Conservation (phyloP, 1,284 basidiomycete genomes). For the Sanghuangporus sanghuang region DNA sequence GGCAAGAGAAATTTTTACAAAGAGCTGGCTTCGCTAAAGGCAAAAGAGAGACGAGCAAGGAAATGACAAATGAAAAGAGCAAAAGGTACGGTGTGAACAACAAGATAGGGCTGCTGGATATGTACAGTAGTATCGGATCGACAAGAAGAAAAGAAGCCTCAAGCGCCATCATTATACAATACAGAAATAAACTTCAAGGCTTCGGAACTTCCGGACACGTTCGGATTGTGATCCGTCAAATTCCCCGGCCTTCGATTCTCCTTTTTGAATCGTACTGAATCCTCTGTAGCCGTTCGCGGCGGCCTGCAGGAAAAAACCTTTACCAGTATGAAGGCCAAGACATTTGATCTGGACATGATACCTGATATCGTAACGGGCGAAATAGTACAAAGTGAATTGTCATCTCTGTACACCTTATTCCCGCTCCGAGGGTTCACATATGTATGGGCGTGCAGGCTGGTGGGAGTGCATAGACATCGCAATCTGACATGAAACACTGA, state of each 20-base stretch:
- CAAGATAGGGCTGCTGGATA: neutral
- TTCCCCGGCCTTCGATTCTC: too few relatives aligned
- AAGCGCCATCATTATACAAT: neutral
- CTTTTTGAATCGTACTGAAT: too few relatives aligned
- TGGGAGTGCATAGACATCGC: neutral
- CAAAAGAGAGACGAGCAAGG: too few relatives aligned
- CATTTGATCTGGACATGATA: neutral
- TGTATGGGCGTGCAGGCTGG: neutral
- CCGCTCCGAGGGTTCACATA: neutral
- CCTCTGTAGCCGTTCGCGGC: neutral
- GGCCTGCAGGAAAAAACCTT: too few relatives aligned
- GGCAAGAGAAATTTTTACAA: too few relatives aligned
- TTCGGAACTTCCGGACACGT: neutral
- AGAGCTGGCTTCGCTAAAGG: too few relatives aligned
- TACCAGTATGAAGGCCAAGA: neutral
- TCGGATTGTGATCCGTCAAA: neutral
- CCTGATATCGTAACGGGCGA: too few relatives aligned
- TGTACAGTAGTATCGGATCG: neutral
- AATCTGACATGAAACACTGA: neutral
- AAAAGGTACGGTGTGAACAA: neutral
- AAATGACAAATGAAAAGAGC: neutral
- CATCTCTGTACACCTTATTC: neutral
- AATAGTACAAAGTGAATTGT: neutral
- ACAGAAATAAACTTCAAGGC: neutral
- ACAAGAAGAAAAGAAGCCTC: slow-evolving; percentile 1